Conservation (phyloP, 495 filamentous ascomycete genomes). For the Ascodesmis nigricans region DNA sequence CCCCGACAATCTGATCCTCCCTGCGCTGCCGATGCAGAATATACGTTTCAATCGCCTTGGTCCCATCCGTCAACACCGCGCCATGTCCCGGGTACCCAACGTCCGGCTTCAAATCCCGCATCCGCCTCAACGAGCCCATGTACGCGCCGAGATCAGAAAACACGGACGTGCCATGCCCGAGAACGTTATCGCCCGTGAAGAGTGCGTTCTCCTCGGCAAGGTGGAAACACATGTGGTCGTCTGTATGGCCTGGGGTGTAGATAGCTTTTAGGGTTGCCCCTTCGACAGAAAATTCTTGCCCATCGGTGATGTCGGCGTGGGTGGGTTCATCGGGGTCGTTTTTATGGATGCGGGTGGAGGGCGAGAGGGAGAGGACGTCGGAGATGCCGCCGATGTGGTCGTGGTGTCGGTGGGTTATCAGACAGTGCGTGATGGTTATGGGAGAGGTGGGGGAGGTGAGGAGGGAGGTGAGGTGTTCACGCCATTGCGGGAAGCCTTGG, state of each 20-base stretch:
- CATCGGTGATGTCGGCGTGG: conserved; percentile 39
- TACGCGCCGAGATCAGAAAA: conserved; percentile 67
- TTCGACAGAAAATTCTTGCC: conserved; percentile 48
- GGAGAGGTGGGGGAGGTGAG: conserved; percentile 43
- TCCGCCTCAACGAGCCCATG: conserved; percentile 45
- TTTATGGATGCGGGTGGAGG: conserved; percentile 35
- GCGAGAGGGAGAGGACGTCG: conserved; percentile 40
- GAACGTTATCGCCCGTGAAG: conserved; percentile 87
- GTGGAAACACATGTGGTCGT: conserved; percentile 60
- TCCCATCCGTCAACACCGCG: conserved; percentile 43
- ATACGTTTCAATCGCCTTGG: conserved; percentile 50
- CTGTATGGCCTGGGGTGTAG: conserved; percentile 67
- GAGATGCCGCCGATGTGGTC: conserved; percentile 61
- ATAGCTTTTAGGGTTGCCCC: conserved; percentile 56
- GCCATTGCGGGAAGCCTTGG: conserved; percentile 28
- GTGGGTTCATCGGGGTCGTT: conserved; percentile 24
- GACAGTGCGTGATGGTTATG: conserved; percentile 36
- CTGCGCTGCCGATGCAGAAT: conserved; percentile 56
- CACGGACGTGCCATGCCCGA: conserved; percentile 82
- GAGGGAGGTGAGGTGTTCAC: conserved; percentile 33
- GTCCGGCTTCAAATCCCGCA: conserved; percentile 35
- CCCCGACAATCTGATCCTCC: conserved; percentile 51
- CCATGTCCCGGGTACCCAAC: conserved; percentile 75
- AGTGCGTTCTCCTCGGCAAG: conserved; percentile 50
- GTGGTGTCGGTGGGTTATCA: conserved; percentile 78